Percentiles rank a stretch among this genome's conserved stretches.
phyloP scores from a whole-genome alignment of 257 asterid genomes.

The Rehmannia glutinosa region DNA sequence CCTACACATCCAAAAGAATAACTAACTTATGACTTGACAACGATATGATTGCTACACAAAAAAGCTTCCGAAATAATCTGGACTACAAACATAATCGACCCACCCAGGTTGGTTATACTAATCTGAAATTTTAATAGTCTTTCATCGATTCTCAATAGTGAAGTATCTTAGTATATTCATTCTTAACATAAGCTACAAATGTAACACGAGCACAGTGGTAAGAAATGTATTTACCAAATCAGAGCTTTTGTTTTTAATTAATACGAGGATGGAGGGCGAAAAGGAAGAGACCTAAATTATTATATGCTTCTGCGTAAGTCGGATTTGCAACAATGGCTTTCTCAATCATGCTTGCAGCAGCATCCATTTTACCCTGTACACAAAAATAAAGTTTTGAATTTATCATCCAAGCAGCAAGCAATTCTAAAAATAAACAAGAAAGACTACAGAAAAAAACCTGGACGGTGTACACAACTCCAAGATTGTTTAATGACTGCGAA shows the following conservation, averaged over 20 bases:
- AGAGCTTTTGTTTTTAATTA: not conserved
- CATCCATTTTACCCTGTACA: constrained; percentile 97
- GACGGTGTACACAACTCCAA: constrained; percentile 98
- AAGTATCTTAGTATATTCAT: not conserved
- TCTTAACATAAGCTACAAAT: not conserved
- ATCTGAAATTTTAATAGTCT: not conserved
- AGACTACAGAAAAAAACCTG: constrained; percentile 56
- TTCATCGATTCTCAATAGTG: not conserved
- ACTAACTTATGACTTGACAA: not conserved
- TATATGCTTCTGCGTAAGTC: constrained; percentile 99
- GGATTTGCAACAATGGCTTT: constrained; percentile 98
- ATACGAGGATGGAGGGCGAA: constrained; percentile 1
- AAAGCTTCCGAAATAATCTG: not conserved
- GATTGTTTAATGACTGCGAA: constrained; percentile 98
- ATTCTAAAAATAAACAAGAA: not conserved
- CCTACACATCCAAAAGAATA: constrained; percentile 49
- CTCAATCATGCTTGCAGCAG: constrained; percentile 96
- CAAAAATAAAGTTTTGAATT: constrained; percentile 11
- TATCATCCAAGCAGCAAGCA: not conserved
- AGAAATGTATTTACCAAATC: not conserved
- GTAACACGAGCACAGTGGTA: not conserved
- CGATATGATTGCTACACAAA: not conserved
- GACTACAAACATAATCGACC: no score
- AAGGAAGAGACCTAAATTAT: constrained; percentile 69
- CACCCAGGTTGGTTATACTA: not conserved